phyloP scores from a whole-genome alignment of 73 alveolate genomes.

The Paramecium sexaurelia region DNA sequence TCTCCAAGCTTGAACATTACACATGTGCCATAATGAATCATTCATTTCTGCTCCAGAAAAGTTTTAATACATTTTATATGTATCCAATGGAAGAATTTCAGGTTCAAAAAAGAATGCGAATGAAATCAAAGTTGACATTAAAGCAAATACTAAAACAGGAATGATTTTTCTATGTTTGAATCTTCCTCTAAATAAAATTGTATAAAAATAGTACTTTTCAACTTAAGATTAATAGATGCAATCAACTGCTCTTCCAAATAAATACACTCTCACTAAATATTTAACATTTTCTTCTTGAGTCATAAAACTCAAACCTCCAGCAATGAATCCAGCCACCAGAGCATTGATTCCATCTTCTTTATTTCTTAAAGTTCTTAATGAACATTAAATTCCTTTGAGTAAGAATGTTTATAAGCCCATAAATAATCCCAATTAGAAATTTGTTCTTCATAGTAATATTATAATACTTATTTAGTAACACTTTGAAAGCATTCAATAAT shows the following conservation, averaged over 20 bases:
- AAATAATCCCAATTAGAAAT: conserved; percentile 28
- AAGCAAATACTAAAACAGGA: conserved; percentile 37
- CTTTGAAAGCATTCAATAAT: background rate
- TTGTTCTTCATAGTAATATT: background rate
- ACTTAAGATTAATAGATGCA: conserved; percentile 57
- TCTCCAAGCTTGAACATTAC: conserved; percentile 44
- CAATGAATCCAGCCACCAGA: conserved; percentile 41
- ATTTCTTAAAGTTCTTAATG: conserved; percentile 12
- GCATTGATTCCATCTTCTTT: conserved; percentile 50
- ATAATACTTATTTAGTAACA: conserved; percentile 2
- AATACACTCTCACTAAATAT: conserved; percentile 49
- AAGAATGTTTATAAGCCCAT: conserved; percentile 47
- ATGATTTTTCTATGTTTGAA: conserved; percentile 45
- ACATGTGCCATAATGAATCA: conserved; percentile 59
- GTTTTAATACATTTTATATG: conserved; percentile 49
- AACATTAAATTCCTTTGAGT: conserved; percentile 26
- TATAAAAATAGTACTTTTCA: background rate
- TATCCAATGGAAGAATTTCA: conserved; percentile 44
- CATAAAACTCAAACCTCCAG: conserved; percentile 44
- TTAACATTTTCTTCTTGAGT: conserved; percentile 47
- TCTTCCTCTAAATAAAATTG: background rate
- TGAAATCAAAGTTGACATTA: conserved; percentile 20
- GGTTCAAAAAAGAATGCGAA: conserved; percentile 41
- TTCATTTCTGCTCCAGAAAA: background rate
- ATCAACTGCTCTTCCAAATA: conserved; percentile 58